These are phyloP conservation scores for Letharia lupina DNA, from an alignment of 495 filamentous ascomycete species.

Conservation along the genomic window DNA sequence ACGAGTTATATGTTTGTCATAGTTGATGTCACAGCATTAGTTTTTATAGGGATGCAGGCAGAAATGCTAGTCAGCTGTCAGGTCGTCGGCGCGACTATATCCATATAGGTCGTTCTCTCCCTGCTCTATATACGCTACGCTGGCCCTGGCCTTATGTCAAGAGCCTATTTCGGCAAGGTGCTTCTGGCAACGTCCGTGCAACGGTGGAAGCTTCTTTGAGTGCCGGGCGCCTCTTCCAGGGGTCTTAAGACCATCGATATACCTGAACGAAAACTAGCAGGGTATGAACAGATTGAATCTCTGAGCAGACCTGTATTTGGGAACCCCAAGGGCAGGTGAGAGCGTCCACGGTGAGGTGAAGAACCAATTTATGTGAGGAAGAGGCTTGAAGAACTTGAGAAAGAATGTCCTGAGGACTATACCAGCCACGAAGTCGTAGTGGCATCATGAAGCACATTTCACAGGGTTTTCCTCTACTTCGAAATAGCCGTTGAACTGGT, in stretches of 20 bases:
- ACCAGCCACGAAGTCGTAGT: neutral
- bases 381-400: neutral
- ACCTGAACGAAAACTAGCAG: neutral
- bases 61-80: neutral
- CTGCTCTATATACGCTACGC: neutral
- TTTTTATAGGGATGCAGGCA: neutral
- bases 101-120: neutral
- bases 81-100: neutral
- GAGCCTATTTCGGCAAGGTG: neutral
- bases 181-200: neutral
- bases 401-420: neutral
- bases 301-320: neutral
- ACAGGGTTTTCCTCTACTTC: neutral
- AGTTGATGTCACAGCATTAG: neutral
- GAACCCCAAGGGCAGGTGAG: neutral
- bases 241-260: neutral
- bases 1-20: neutral
- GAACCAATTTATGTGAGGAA: neutral
- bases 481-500: neutral
- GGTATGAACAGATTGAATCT: neutral
- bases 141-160: neutral
- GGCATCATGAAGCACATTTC: neutral
- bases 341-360: neutral
- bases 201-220: neutral
- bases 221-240: neutral